phyloP scores from a whole-genome alignment of 2,329 filamentous ascomycete species.

The Zarea fungicola region DNA sequence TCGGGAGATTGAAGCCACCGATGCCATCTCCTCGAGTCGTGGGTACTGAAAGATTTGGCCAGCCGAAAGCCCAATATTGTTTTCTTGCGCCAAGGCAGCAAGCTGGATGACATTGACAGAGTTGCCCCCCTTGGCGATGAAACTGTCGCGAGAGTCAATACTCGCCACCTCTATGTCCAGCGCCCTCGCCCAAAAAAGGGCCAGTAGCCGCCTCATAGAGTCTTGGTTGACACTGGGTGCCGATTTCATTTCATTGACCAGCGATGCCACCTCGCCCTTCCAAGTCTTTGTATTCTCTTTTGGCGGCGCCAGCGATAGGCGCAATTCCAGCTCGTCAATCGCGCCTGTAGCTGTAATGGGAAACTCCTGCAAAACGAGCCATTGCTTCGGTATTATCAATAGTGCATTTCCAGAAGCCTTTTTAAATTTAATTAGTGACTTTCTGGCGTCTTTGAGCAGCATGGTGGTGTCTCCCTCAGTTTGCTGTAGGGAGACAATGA shows the following conservation, averaged over 20 bases:
- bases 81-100: not conserved
- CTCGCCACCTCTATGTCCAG: constrained; percentile 9
- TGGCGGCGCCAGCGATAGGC: not conserved
- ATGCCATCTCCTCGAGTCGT: not conserved
- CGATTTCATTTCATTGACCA: not conserved
- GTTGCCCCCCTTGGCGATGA: constrained; percentile 18
- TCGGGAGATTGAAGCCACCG: not conserved
- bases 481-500: not conserved
- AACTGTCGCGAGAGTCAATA: constrained; percentile 17
- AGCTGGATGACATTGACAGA: constrained; percentile 19
- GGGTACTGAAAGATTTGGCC: not conserved
- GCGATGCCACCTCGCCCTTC: not conserved
- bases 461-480: not conserved
- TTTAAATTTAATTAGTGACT: not conserved
- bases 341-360: not conserved
- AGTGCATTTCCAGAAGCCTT: not conserved
- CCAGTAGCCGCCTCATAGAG: not conserved
- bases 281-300: not conserved
- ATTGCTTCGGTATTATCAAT: not conserved
- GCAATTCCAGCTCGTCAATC: not conserved
- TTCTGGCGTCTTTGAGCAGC: not conserved
- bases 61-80: not conserved
- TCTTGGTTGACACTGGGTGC: not conserved
- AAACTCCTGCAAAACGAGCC: not conserved
- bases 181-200: not conserved